A percentile compares a stretch with the other conserved stretches of the same genome.
Conservation (phyloP, 1,284 basidiomycete species). For the Rhodotorula sp. region DNA sequence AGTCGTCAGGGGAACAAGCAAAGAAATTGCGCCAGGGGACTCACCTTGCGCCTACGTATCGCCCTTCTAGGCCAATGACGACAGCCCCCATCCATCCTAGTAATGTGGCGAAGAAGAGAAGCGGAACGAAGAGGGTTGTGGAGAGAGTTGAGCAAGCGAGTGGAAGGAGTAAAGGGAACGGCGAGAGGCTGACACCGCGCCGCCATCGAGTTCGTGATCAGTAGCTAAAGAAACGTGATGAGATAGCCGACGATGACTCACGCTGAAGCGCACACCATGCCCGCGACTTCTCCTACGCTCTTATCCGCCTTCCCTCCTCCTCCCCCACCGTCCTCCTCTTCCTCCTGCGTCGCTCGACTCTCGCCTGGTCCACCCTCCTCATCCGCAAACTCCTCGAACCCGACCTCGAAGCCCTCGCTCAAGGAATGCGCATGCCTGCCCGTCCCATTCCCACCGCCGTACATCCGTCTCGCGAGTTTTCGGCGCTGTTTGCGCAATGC, state of each 20-base stretch:
- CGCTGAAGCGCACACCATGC: slow-evolving; percentile 25
- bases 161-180: slow-evolving; percentile 42
- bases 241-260: slow-evolving; percentile 3
- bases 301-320: slow-evolving; percentile 4
- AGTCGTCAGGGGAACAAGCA: no score
- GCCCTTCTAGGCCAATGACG: slow-evolving; percentile 40
- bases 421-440: background rate
- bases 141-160: slow-evolving; percentile 41
- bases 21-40: background rate
- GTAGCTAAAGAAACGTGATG: background rate
- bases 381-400: background rate
- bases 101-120: slow-evolving; percentile 38
- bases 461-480: slow-evolving; percentile 22
- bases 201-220: background rate
- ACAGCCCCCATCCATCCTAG: slow-evolving; percentile 43
- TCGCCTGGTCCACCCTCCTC: background rate
- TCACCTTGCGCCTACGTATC: slow-evolving; percentile 44
- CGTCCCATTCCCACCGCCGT: slow-evolving; percentile 26
- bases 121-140: slow-evolving; percentile 41
- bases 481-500: slow-evolving; percentile 1
- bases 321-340: slow-evolving; percentile 25
- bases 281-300: slow-evolving; percentile 30
- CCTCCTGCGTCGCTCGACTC: background rate
- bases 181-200: slow-evolving; percentile 19
- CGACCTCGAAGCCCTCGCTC: background rate